A percentile compares a stretch with the other conserved stretches of the same genome.
phyloP scores from a whole-genome alignment of 805 yeast species.

The Yarrowia yakushimensis region DNA sequence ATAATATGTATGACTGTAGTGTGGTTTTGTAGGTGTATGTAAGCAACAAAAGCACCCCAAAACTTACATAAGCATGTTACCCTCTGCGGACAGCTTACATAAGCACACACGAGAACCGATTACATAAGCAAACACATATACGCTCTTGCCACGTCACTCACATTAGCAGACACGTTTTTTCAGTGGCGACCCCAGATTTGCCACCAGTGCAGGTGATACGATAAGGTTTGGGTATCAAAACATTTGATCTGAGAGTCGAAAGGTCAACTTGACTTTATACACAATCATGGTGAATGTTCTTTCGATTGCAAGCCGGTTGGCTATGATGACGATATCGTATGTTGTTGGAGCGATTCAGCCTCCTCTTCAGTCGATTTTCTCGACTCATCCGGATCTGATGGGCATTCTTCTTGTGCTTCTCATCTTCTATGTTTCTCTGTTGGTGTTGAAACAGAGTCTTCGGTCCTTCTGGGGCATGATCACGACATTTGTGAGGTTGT shows the following conservation, averaged over 20 bases:
- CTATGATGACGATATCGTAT: constrained; percentile 8
- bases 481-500: constrained; percentile 23
- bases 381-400: constrained; percentile 20
- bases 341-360: constrained; percentile 11
- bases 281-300: background rate
- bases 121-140: no score
- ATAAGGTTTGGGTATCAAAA: background rate
- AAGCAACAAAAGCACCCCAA: no score
- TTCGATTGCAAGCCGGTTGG: constrained; percentile 1
- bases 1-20: background rate
- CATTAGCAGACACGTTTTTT: no score
- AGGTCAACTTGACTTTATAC: no score
- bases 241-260: background rate
- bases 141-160: background rate
- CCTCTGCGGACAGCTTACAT: no score
- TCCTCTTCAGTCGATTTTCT: constrained; percentile 5
- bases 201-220: constrained; percentile 2
- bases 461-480: constrained; percentile 13
- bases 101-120: no score
- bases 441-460: background rate
- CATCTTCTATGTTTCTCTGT: constrained; percentile 11
- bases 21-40: no score
- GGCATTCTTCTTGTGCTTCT: constrained; percentile 19
- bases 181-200: constrained; percentile 7
- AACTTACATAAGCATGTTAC: no score